Evolutionary conservation across 768 basidiomycete genomes (phyloP).

Genomic region (Auricularia cornea): DNA sequence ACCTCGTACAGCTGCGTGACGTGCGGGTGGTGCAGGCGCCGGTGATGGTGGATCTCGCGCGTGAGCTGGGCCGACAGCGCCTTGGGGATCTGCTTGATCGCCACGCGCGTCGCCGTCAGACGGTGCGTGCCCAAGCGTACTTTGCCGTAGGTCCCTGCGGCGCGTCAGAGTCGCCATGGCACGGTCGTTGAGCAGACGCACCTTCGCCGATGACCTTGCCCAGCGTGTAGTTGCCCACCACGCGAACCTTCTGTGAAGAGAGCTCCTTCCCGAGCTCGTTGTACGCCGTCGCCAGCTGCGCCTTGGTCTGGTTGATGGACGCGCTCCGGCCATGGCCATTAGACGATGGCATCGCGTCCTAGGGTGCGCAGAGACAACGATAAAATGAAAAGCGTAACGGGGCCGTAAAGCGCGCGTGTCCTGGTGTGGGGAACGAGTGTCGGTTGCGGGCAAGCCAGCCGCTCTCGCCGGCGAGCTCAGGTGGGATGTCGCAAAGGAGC

Average conservation of each 20-base stretch:
- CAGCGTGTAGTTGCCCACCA: constrained; percentile 90
- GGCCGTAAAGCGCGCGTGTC: background rate
- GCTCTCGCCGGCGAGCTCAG: background rate
- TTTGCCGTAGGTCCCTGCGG: constrained; percentile 85
- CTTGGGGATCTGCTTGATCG: constrained; percentile 98
- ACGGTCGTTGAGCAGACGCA: constrained; percentile 23
- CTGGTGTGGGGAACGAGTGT: background rate
- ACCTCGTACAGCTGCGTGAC: constrained; percentile 96
- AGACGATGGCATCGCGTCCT: background rate
- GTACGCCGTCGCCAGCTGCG: constrained; percentile 89
- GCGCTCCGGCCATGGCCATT: constrained; percentile 51
- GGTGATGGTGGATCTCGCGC: constrained; percentile 97
- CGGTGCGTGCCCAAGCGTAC: constrained; percentile 93
- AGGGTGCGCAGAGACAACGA: too few relatives aligned
- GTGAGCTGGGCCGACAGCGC: constrained; percentile 85
- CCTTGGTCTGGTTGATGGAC: constrained; percentile 68
- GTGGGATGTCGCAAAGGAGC: background rate
- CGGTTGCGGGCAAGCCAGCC: background rate
- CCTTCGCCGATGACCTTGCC: constrained; percentile 95
- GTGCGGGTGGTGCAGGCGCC: constrained; percentile 91
- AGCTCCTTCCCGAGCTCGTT: constrained; percentile 96
- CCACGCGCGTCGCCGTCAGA: constrained; percentile 82
- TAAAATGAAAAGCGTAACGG: too few relatives aligned
- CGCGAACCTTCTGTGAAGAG: constrained; percentile 79
- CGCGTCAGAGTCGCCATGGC: constrained; percentile 1